Base-by-base conservation (phyloP, 2,329 filamentous ascomycete species). In the Claviceps purpurea region DNA sequence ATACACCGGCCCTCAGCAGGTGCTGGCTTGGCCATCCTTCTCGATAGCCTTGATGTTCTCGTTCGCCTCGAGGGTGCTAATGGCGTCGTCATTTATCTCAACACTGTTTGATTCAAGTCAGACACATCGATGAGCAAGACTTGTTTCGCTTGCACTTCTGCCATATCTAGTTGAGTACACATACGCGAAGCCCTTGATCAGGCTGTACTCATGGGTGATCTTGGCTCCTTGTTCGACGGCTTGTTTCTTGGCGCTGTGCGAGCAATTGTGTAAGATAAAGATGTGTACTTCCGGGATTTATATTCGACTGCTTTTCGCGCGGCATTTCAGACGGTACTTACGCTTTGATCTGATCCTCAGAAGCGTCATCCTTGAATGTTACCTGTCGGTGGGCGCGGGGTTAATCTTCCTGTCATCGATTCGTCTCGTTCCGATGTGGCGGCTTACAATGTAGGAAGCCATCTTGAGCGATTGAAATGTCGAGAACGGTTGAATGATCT, bases 101-200 rank as follows among this genome's bases (percentile, higher is more conserved):
- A 89, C 89, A 49, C 90, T 95, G 38, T 38, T n/a, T 43, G 14
- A 13, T 30, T 38, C 14, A 8, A 2, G 22, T 14, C 26, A 14
- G 11, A n/a, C 20, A 18, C 20, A 20, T 2, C 22, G 7, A 42
- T 42, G n/a, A 20, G 40, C 40, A 42, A 10, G 18, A 20, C n/a
- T 10, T 20, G 6, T 10, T 18, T 18, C 20, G 10, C 24, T 14
- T 43, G 41, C 3, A 43, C 7, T 11, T 18, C 26, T 30, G 26
- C 7, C n/a, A 20, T 14, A 47, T 18, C 38, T 3, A 5, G 30
- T 4, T 34, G 39, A 20, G 39, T 26, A 38, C 47, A 75, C 87
- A 60, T 81, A 96, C 91, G 87, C 84, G 74, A 96, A 96, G 54
- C 85, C 90, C 74, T 91, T 94, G 77, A 95, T 89, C 61, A 95